A percentile compares a stretch with the other conserved stretches of the same genome.
Evolutionary conservation across 1,139 yeast species (phyloP).

Genomic region (Yamadazyma sp.): DNA sequence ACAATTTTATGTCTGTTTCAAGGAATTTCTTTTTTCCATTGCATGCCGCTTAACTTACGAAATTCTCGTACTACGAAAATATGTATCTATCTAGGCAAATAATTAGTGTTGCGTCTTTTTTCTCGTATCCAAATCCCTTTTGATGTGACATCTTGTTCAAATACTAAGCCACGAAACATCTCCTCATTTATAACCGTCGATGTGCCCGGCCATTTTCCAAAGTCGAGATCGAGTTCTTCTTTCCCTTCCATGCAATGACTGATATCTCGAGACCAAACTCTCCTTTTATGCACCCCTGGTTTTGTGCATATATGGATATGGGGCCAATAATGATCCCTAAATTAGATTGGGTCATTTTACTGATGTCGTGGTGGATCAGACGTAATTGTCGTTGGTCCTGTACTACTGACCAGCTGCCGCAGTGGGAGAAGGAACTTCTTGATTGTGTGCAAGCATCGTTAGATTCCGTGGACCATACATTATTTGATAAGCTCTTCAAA

Average conservation of each 20-base stretch:
- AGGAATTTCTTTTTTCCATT: no score
- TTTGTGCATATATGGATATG: conserved; percentile 12
- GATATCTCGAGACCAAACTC: neutral
- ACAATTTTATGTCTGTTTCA: no score
- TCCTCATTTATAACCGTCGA: no score
- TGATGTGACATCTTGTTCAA: no score
- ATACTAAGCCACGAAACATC: no score
- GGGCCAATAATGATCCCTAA: conserved; percentile 21
- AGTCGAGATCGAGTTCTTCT: no score
- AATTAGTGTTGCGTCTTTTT: no score
- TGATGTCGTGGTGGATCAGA: conserved; percentile 21
- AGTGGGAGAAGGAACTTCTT: neutral
- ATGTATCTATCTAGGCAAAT: no score
- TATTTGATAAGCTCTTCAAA: conserved; percentile 20
- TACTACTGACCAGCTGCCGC: neutral
- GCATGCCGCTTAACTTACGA: no score
- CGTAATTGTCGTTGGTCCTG: neutral
- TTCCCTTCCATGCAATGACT: neutral
- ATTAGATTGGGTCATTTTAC: conserved; percentile 27
- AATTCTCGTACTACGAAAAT: no score
- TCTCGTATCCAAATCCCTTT: no score
- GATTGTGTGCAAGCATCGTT: neutral
- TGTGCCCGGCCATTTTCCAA: no score
- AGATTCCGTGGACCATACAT: conserved; percentile 4
- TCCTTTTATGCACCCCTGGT: conserved; percentile 15